phyloP scores from a whole-genome alignment of 1,139 yeast genomes.

The Williopsis jadinii region DNA sequence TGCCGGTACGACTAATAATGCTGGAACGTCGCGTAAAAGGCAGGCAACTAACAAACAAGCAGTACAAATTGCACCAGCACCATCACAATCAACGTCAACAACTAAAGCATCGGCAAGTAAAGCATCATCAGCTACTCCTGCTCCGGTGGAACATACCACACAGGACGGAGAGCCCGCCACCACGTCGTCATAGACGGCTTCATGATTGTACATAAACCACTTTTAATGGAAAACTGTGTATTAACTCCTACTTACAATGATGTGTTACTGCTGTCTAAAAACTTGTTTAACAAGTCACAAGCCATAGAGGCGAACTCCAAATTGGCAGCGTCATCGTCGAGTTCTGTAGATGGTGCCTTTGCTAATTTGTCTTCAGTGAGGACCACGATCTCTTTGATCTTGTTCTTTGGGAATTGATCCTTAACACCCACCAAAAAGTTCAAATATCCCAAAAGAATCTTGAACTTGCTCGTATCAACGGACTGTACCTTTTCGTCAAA shows the following conservation, averaged over 20 bases:
- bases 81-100: conserved; percentile 3
- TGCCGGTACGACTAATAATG: conserved; percentile 12
- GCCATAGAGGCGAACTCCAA: conserved; percentile 35
- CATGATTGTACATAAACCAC: too few relatives aligned
- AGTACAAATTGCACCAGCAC: conserved; percentile 5
- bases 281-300: conserved; percentile 30
- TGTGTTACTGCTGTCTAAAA: background rate
- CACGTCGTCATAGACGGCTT: too few relatives aligned
- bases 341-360: background rate
- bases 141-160: too few relatives aligned
- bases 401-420: conserved; percentile 22
- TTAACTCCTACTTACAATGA: too few relatives aligned
- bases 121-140: background rate
- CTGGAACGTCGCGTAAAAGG: conserved; percentile 11
- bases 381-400: conserved; percentile 17
- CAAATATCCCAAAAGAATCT: conserved; percentile 45
- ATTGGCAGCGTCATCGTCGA: conserved; percentile 24
- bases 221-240: too few relatives aligned
- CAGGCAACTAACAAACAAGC: background rate
- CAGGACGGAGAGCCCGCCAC: too few relatives aligned
- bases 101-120: background rate
- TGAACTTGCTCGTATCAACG: conserved; percentile 23
- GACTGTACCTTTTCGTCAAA: conserved; percentile 15
- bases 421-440: conserved; percentile 46
- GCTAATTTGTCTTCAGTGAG: conserved; percentile 6